Base-by-base conservation (phyloP, 2,329 filamentous ascomycete genomes). In the Graphilbum fragrans region DNA sequence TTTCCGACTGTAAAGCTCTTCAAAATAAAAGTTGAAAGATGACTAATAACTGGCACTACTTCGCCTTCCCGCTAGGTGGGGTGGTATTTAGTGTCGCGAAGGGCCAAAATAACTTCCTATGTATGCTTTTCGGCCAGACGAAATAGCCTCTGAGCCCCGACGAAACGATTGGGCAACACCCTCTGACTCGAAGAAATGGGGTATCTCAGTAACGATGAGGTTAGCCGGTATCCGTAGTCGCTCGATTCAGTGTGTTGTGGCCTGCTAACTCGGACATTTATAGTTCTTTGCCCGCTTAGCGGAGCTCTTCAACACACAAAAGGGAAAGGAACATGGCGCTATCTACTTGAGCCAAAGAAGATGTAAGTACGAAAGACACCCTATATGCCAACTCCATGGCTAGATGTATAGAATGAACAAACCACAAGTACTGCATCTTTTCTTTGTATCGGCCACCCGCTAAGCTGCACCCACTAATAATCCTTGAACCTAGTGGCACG, bases 301-400 rank as follows among this genome's bases (percentile, higher is more conserved):
- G 39, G 68, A 77, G 53, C 76, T 90, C 49, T 83, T 92, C 62
- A 68, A 74, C 47, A 60, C 69, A 48, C 73, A 73, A 47, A 80
- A 80, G 55, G 68, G 73, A 53, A 79, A 79, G 57, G 74, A 81
- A 52, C 80, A 86, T 59, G 83, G 83, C 52, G 77, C 78, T 39
- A 67, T 93, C 49, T 80, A 75, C 59, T 66, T 93, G 44, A 80
- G 74, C 39, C 85, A 93, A 56, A 90, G 90, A 58, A 72, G 83
- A 62, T 61, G 82, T 84, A 68, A 47, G 72, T 55, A 5, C 20
- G 17, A 34, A 5, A n/a, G 8, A 29, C n/a, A n/a, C n/a, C n/a
- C n/a, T n/a, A n/a, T n/a, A n/a, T n/a, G n/a, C n/a, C n/a, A n/a
- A n/a, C n/a, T n/a, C n/a, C n/a, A n/a, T n/a, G n/a, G n/a, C n/a